A percentile compares a stretch with the other conserved stretches of the same genome.
These are phyloP conservation scores for Casuarina equisetifolia DNA, from an alignment of 306 rosid species.

Conservation along the genomic window DNA sequence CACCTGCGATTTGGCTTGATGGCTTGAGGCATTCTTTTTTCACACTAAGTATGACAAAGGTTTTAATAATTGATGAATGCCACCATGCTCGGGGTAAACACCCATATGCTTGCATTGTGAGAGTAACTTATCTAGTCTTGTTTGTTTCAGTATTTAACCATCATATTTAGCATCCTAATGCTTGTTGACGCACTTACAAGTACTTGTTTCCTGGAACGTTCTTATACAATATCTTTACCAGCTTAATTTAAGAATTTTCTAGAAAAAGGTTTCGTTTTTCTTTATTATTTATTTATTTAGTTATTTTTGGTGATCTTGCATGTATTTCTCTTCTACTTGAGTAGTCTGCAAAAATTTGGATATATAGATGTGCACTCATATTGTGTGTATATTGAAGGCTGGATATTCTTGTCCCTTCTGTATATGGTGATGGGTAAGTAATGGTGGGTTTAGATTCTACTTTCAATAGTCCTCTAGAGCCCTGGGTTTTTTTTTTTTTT, in stretches of 20 bases:
- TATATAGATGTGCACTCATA: background rate
- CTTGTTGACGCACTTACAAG: conserved; percentile 1
- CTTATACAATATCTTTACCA: conserved; percentile 7
- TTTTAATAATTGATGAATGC: conserved; percentile 84
- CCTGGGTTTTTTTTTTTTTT: no score
- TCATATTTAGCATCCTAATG: conserved; percentile 3
- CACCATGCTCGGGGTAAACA: conserved; percentile 76
- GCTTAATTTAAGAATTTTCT: background rate
- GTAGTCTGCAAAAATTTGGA: background rate
- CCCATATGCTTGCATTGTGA: conserved; percentile 76
- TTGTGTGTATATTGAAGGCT: background rate
- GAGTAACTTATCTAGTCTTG: conserved; percentile 45
- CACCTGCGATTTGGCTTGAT: conserved; percentile 63
- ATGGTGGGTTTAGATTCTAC: background rate
- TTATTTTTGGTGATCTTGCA: background rate
- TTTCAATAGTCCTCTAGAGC: background rate
- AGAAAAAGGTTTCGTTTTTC: background rate
- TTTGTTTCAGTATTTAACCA: conserved; percentile 8
- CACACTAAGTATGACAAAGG: conserved; percentile 65
- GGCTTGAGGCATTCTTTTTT: conserved; percentile 73
- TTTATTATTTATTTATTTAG: background rate
- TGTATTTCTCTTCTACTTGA: background rate
- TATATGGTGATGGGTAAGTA: no score
- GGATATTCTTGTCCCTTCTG: background rate
- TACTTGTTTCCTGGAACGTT: conserved; percentile 4